Conservation (phyloP, 352 stramenopile genomes). For the Blastocystis hominis region DNA sequence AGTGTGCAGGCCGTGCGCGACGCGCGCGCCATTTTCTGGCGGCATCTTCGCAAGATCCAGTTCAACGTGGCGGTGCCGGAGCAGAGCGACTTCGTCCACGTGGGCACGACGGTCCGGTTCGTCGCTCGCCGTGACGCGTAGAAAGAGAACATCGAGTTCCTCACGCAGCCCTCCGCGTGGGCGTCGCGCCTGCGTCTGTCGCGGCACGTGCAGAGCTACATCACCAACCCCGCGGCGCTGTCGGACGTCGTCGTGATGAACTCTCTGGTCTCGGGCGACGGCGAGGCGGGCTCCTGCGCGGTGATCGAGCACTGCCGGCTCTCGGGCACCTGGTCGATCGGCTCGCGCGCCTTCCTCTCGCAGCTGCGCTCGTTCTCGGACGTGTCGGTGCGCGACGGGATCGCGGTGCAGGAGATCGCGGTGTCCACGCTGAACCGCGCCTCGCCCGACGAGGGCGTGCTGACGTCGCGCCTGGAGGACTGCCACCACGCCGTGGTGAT, state of each 20-base stretch:
- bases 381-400: background rate
- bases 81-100: conserved; percentile 52
- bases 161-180: conserved; percentile 4
- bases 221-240: conserved; percentile 1
- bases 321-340: conserved; percentile 6
- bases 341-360: background rate
- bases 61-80: conserved; percentile 52
- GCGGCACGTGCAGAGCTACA: conserved; percentile 40
- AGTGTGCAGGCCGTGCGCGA: conserved; percentile 47
- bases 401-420: conserved; percentile 51
- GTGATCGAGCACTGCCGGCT: conserved; percentile 52
- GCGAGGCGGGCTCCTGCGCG: background rate
- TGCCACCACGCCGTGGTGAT: background rate
- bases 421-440: background rate
- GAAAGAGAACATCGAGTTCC: conserved; percentile 45
- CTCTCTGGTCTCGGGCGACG: conserved; percentile 23
- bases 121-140: background rate
- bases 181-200: background rate
- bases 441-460: background rate
- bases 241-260: conserved; percentile 54
- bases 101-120: conserved; percentile 47
- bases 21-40: conserved; percentile 54
- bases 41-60: conserved; percentile 50
- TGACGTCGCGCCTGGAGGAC: background rate
- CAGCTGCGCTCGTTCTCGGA: conserved; percentile 46